Evolutionary conservation across 202 grass and related monocot species (phyloP).

Genomic region (Carex sylvatica): DNA sequence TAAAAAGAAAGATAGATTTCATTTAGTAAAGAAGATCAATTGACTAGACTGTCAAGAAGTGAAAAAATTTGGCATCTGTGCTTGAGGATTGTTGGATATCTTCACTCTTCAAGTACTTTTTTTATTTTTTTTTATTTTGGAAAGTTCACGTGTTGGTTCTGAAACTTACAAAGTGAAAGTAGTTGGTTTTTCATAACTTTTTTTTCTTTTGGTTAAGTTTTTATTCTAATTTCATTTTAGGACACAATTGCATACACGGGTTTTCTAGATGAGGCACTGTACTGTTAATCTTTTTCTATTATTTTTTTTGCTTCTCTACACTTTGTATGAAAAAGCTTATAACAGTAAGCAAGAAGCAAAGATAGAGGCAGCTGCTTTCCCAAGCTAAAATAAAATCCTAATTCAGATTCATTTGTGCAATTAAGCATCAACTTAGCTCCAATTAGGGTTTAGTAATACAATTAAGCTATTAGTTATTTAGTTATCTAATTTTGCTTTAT

Average conservation of each 20-base stretch:
- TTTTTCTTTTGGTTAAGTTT: not conserved
- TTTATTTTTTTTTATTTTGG: not conserved
- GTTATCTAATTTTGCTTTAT: not conserved
- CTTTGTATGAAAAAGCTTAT: not conserved
- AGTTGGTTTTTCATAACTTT: not conserved
- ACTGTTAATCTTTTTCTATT: not conserved
- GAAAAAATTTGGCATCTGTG: not conserved
- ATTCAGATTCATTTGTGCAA: not conserved
- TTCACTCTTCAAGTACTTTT: not conserved
- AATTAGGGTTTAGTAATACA: not conserved
- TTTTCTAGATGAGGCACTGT: not conserved
- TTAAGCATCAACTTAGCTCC: not conserved
- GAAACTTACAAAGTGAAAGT: constrained; percentile 6
- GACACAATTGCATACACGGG: not conserved
- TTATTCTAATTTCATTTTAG: not conserved
- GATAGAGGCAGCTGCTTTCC: not conserved
- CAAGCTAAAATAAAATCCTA: not conserved
- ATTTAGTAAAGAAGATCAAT: constrained; percentile 15
- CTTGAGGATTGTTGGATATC: not conserved
- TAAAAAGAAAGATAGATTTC: constrained; percentile 34
- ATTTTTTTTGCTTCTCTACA: not conserved
- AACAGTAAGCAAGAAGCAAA: not conserved
- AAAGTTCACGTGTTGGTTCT: not conserved
- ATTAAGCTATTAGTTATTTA: not conserved
- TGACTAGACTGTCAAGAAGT: not conserved